Evolutionary conservation across 2,329 filamentous ascomycete genomes (phyloP).

Genomic region (Pseudopyricularia javanii): DNA sequence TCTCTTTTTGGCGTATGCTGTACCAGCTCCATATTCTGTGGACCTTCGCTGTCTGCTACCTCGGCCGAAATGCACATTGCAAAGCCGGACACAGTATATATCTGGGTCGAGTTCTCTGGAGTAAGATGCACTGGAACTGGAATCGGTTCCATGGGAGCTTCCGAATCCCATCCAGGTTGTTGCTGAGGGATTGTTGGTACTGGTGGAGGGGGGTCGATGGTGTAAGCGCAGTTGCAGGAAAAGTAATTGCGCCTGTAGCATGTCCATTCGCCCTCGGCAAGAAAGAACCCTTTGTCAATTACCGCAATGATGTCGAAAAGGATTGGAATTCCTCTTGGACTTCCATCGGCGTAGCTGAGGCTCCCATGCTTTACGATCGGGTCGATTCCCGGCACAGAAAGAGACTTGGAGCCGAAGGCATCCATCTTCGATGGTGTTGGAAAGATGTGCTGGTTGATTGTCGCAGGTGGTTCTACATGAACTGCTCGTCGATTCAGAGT

Average conservation of each 20-base stretch:
- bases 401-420: constrained; percentile 22
- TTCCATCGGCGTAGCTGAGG: constrained; percentile 47
- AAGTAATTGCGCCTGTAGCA: constrained; percentile 91
- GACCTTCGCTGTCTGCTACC: constrained; percentile 62
- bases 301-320: constrained; percentile 65
- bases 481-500: constrained; percentile 32
- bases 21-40: constrained; percentile 68
- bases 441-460: constrained; percentile 31
- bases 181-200: too few species aligned
- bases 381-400: constrained; percentile 24
- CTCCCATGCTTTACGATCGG: constrained; percentile 44
- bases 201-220: constrained; percentile 46
- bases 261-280: constrained; percentile 73
- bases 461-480: constrained; percentile 42
- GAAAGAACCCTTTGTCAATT: constrained; percentile 85
- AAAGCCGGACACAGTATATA: constrained; percentile 60
- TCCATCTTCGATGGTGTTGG: constrained; percentile 36
- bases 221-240: constrained; percentile 69
- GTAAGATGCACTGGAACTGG: constrained; percentile 38
- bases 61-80: constrained; percentile 77
- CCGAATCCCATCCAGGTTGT: too few species aligned
- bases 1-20: constrained; percentile 89
- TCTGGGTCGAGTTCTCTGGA: constrained; percentile 33
- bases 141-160: too few species aligned
- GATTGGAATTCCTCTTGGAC: constrained; percentile 32